phyloP scores from a whole-genome alignment of 106 monocot genomes.

The Xerophyta viscosa region DNA sequence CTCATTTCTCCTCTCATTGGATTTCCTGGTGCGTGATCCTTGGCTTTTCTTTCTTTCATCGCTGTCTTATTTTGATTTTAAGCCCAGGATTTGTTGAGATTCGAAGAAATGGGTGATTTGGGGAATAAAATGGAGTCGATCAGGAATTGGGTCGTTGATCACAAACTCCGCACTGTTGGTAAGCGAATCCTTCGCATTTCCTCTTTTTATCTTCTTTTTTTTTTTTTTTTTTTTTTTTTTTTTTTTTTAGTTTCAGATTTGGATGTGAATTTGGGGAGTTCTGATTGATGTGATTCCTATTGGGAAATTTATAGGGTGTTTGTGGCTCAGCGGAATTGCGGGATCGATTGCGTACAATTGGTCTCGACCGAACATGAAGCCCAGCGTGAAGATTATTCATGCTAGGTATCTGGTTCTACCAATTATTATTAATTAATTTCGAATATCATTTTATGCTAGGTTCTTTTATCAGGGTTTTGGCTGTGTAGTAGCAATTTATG shows the following conservation, averaged over 20 bases:
- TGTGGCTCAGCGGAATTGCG: slow-evolving; percentile 70
- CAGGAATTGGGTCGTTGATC: slow-evolving; percentile 59
- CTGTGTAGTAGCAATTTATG: too few species aligned
- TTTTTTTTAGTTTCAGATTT: slow-evolving; percentile 1
- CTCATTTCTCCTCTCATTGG: too few species aligned
- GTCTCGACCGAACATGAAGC: slow-evolving; percentile 74
- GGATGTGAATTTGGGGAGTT: neutral
- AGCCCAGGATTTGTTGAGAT: too few species aligned
- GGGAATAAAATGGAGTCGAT: slow-evolving; percentile 29
- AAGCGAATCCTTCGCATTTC: too few species aligned
- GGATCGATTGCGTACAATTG: slow-evolving; percentile 82
- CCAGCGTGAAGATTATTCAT: slow-evolving; percentile 90
- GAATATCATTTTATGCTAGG: too few species aligned
- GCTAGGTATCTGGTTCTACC: too few species aligned
- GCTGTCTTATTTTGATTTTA: too few species aligned
- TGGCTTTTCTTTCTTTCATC: too few species aligned
- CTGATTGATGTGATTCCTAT: slow-evolving; percentile 9
- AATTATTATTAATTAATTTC: too few species aligned
- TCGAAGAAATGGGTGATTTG: slow-evolving; percentile 32
- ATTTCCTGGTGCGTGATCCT: too few species aligned
- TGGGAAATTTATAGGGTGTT: slow-evolving; percentile 32
- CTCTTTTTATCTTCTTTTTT: too few species aligned
- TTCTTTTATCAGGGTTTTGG: too few species aligned
- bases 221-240: slow-evolving; percentile 7
- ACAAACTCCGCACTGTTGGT: slow-evolving; percentile 80